phyloP scores from a whole-genome alignment of 805 yeast species.

The Dipodascopsis uninucleata region DNA sequence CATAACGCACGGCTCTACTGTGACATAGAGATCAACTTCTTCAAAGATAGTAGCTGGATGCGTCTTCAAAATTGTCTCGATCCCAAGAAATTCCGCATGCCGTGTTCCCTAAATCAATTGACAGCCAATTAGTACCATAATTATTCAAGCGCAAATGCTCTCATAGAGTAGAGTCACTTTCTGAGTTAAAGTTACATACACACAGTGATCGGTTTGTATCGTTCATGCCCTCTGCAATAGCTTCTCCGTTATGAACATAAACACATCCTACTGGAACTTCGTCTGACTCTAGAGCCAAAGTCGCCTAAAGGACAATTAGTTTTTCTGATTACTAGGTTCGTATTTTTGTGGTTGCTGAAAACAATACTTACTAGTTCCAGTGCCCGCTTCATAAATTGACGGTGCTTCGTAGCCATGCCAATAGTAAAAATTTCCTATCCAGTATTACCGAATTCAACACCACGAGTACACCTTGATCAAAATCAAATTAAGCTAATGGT shows the following conservation, averaged over 20 bases:
- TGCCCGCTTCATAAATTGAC: constrained; percentile 38
- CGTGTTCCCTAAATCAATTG: constrained; percentile 54
- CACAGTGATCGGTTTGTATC: constrained; percentile 79
- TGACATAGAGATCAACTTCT: constrained; percentile 73
- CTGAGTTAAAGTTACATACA: constrained; percentile 26
- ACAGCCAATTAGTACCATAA: no score
- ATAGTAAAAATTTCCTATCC: no score
- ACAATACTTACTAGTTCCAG: constrained; percentile 33
- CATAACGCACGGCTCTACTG: constrained; percentile 98
- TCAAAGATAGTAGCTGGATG: constrained; percentile 41
- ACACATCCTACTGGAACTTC: constrained; percentile 88
- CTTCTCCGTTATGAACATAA: constrained; percentile 50
- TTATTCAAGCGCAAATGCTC: not conserved
- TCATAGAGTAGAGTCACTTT: not conserved
- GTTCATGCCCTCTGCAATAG: constrained; percentile 77
- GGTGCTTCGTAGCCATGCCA: constrained; percentile 27
- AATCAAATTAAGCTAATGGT: no score
- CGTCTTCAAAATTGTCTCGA: constrained; percentile 48
- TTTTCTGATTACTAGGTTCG: not conserved
- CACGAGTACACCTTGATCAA: no score
- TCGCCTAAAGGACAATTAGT: constrained; percentile 45
- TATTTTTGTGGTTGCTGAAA: constrained; percentile 1
- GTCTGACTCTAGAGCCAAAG: constrained; percentile 56
- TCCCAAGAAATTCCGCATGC: constrained; percentile 90
- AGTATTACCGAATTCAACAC: no score